These are phyloP conservation scores for Fusarium chaquense DNA, from an alignment of 2,329 filamentous ascomycete species.

Conservation along the genomic window DNA sequence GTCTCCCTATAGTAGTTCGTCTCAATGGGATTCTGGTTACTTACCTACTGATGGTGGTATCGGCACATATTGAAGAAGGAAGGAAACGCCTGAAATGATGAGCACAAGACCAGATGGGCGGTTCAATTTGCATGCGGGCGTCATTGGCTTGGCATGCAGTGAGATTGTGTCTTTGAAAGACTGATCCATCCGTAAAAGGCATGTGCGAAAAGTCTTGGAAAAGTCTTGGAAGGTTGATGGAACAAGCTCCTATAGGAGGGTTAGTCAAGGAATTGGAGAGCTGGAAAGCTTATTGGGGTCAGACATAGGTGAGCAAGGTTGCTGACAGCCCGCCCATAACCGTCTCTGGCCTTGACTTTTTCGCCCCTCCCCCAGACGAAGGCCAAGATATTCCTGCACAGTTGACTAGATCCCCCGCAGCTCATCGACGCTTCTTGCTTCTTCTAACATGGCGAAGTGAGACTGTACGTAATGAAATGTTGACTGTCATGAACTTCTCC, in stretches of 20 bases:
- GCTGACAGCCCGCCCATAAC: constrained; percentile 29
- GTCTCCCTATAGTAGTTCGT: background rate
- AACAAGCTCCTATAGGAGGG: constrained; percentile 16
- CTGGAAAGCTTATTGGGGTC: constrained; percentile 33
- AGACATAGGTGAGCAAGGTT: constrained; percentile 14
- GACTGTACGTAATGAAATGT: constrained; percentile 38
- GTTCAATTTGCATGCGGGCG: constrained; percentile 17
- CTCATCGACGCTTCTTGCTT: constrained; percentile 19
- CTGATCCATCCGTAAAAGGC: constrained; percentile 28
- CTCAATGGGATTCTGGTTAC: background rate
- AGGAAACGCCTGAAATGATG: background rate
- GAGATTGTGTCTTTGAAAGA: background rate
- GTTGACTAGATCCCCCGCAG: constrained; percentile 34
- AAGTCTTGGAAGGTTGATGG: constrained; percentile 32
- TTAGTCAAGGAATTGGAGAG: constrained; percentile 20
- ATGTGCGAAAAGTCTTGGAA: constrained; percentile 36
- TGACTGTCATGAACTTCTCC: constrained; percentile 27
- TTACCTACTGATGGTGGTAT: background rate
- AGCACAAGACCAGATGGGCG: background rate
- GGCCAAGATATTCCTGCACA: constrained; percentile 28
- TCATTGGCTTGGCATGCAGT: constrained; percentile 30
- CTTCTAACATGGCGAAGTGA: constrained; percentile 10
- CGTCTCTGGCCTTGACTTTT: constrained; percentile 25
- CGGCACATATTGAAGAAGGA: background rate
- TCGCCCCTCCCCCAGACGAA: constrained; percentile 39